Base-by-base conservation (phyloP, 768 basidiomycete genomes). In the Suillus cothurnatus region DNA sequence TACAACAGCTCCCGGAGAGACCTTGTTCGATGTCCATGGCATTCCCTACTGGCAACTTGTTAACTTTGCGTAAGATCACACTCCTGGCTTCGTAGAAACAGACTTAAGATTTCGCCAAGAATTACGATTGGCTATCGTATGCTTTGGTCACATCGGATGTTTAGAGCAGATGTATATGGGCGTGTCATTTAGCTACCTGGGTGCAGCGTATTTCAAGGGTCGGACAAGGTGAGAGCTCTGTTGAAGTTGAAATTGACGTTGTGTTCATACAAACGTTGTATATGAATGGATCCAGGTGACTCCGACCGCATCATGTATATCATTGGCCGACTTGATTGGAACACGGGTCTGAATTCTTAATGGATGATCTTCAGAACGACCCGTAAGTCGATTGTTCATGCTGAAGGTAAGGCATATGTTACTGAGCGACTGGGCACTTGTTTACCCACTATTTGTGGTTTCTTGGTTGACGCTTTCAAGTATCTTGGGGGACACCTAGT, bases 101-200 rank as follows among this genome's bases (percentile, higher is more conserved):
- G 23, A 45, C 61, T 57, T 52, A 41, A 61, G 53, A 34, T 32
- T 45, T 38, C 64, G 41, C 12, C 64, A 91, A 53, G 90, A 2
- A 86, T 93, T 57, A 92, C 88, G 3, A 80, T 90, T 68, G 91
- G 91, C 1, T 93, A 93, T 72, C 91, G 93, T 72, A 83, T 91
- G 43, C 76, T 93, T n/a, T 92, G 89, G 76, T 91, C 91, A 6
- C 92, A 93, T 71, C 83, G 85, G 5, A 82, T 90, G 2, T 92
- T 91, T 74, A 82, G 82, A 23, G 91, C 91, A 6, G 78, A 78
- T 1, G 63, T 84, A 21, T 80, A 79, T 12, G 84, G 91, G 47
- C 82, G 91, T 14, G 68, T 88, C 6, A 74, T 84, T 26, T 93
- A 38, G 89, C 91, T 23, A 76, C 84, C 34, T 77, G 92, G 92